A percentile compares a stretch with the other conserved stretches of the same genome.
phyloP scores from a whole-genome alignment of 345 rosid species.

The Abelmoschus esculentus region DNA sequence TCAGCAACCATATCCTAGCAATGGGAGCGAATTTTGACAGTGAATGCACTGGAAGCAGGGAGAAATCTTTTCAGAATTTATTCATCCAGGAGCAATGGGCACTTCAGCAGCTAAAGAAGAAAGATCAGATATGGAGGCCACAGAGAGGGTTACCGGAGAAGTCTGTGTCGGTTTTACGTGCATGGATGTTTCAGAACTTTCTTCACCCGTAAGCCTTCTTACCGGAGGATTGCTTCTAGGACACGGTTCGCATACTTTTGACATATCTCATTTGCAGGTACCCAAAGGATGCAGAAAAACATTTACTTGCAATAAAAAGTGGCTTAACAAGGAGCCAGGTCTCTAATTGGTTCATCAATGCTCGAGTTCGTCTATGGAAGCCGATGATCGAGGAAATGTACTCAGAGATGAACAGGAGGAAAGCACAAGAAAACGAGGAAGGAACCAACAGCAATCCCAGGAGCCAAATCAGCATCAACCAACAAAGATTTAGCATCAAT shows the following conservation, averaged over 20 bases:
- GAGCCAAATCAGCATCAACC: slow-evolving; percentile 26
- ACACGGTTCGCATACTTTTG: background rate
- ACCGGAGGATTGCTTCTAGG: background rate
- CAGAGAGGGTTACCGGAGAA: slow-evolving; percentile 89
- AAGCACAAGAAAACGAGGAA: slow-evolving; percentile 23
- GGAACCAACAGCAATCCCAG: slow-evolving; percentile 15
- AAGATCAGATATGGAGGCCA: slow-evolving; percentile 85
- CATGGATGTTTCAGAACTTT: slow-evolving; percentile 98
- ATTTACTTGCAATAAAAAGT: slow-evolving; percentile 79
- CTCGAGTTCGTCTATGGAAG: slow-evolving; percentile 94
- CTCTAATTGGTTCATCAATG: slow-evolving; percentile 96
- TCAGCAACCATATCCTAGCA: slow-evolving; percentile 72
- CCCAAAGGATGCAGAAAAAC: slow-evolving; percentile 96
- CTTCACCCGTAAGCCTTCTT: slow-evolving; percentile 83
- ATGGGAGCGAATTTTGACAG: slow-evolving; percentile 41
- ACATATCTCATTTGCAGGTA: slow-evolving; percentile 38
- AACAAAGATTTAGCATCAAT: slow-evolving; percentile 23
- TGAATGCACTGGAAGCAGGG: slow-evolving; percentile 26
- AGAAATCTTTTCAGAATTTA: slow-evolving; percentile 37
- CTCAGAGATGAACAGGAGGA: slow-evolving; percentile 68
- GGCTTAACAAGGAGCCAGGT: slow-evolving; percentile 99
- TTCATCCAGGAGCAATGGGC: slow-evolving; percentile 67
- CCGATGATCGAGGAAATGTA: slow-evolving; percentile 99
- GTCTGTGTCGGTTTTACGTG: slow-evolving; percentile 78
- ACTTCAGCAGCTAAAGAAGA: slow-evolving; percentile 66